Conservation (phyloP, 2,329 filamentous ascomycete species). For the Metarhizium anisopliae region DNA sequence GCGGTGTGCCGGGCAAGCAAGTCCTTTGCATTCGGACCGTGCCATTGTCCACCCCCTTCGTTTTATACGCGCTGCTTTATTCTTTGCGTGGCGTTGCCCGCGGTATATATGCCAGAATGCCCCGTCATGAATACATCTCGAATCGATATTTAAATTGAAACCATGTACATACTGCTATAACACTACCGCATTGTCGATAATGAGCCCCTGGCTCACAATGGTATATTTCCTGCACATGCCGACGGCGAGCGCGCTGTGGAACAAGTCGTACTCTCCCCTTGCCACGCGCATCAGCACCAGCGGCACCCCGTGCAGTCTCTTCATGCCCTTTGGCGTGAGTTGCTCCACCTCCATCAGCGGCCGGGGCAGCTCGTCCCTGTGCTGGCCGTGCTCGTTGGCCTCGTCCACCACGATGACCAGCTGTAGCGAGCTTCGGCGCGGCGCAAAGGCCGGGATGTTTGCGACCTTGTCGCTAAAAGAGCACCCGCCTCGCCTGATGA, state of each 20-base stretch:
- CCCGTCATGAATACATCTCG: no score
- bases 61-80: no score
- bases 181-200: slow-evolving; percentile 71
- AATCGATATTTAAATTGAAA: no score
- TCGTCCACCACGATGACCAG: slow-evolving; percentile 66
- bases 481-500: slow-evolving; percentile 76
- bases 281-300: slow-evolving; percentile 78
- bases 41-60: no score
- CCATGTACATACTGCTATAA: slow-evolving; percentile 14
- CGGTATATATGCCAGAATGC: no score
- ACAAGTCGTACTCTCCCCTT: slow-evolving; percentile 46
- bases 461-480: slow-evolving; percentile 74
- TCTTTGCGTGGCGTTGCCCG: no score
- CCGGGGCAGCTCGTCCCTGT: slow-evolving; percentile 28
- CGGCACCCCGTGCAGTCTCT: slow-evolving; percentile 62
- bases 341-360: slow-evolving; percentile 73
- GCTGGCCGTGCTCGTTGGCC: slow-evolving; percentile 18
- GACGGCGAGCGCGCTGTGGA: slow-evolving; percentile 56
- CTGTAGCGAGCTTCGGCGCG: slow-evolving; percentile 54
- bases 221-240: slow-evolving; percentile 72
- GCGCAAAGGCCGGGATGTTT: slow-evolving; percentile 73
- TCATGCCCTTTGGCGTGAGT: slow-evolving; percentile 58
- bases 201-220: slow-evolving; percentile 70
- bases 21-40: no score
- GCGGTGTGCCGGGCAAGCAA: no score